These are phyloP conservation scores for Golubevia pallescens DNA, from an alignment of 1,284 basidiomycete genomes.

Conservation along the genomic window DNA sequence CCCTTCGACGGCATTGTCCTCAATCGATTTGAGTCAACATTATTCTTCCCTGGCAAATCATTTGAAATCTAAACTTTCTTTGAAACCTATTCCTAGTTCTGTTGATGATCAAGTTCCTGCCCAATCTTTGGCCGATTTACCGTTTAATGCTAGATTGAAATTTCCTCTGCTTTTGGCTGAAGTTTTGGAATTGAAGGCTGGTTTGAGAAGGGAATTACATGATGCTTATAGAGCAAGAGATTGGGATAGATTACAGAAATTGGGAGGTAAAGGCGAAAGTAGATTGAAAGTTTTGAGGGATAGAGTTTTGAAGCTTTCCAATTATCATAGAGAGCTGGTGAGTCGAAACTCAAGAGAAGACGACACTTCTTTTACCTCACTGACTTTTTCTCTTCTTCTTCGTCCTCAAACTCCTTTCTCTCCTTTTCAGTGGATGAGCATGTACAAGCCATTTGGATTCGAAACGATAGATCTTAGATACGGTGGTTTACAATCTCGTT, in stretches of 20 bases:
- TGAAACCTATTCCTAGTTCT: neutral
- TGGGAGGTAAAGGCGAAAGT: slow-evolving; percentile 16
- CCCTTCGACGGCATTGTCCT: slow-evolving; percentile 25
- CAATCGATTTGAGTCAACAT: slow-evolving; percentile 28
- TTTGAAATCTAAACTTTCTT: slow-evolving; percentile 6
- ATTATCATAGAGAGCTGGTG: too few species aligned
- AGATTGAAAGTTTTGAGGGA: slow-evolving; percentile 9
- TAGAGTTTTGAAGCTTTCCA: neutral
- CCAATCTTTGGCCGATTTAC: slow-evolving; percentile 11
- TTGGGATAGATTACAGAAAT: slow-evolving; percentile 25
- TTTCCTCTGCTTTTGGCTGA: slow-evolving; percentile 29
- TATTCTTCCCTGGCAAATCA: slow-evolving; percentile 16
- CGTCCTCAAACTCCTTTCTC: too few species aligned
- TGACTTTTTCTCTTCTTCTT: neutral
- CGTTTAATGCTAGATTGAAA: slow-evolving; percentile 38
- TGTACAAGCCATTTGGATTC: slow-evolving; percentile 52
- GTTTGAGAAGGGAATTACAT: slow-evolving; percentile 28
- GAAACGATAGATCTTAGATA: slow-evolving; percentile 64
- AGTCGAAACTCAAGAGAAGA: slow-evolving; percentile 7
- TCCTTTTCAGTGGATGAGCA: slow-evolving; percentile 53
- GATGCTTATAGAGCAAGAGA: slow-evolving; percentile 29
- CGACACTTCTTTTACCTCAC: too few species aligned
- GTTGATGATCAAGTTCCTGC: too few species aligned
- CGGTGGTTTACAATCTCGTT: slow-evolving; percentile 56
- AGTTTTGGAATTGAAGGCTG: slow-evolving; percentile 32